Percentiles rank a stretch among this genome's conserved stretches.
Conservation (phyloP, 164 flowering plant species). For the Aristolochia californica region DNA sequence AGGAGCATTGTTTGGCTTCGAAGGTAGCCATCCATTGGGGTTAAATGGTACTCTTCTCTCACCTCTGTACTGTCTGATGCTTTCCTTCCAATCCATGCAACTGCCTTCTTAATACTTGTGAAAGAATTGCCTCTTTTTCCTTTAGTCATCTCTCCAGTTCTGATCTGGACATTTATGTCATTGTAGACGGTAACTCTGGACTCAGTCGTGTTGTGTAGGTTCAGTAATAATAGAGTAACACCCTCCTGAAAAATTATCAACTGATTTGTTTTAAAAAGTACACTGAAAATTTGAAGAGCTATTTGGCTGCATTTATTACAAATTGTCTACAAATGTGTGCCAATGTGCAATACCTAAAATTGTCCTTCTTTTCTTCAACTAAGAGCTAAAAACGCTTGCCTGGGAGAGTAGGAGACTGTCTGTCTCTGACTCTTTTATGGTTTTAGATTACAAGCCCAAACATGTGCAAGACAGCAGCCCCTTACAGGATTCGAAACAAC, state of each 20-base stretch:
- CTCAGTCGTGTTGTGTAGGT: constrained; percentile 53
- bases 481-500: no score
- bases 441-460: no score
- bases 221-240: constrained; percentile 66
- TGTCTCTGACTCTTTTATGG: no score
- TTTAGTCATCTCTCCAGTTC: constrained; percentile 1
- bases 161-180: constrained; percentile 14
- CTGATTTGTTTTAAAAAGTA: neutral
- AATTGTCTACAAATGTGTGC: no score
- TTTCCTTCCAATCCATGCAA: constrained; percentile 56
- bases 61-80: constrained; percentile 24
- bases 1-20: constrained; percentile 60
- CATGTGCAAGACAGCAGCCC: no score
- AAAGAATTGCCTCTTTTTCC: constrained; percentile 19
- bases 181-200: constrained; percentile 30
- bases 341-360: no score
- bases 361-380: no score
- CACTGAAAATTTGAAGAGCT: no score
- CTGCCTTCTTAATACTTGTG: constrained; percentile 30
- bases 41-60: constrained; percentile 40
- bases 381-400: no score
- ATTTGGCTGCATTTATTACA: neutral
- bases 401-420: no score
- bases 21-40: constrained; percentile 56
- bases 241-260: constrained; percentile 53